These are phyloP conservation scores for Annulohypoxylon stygium DNA, from an alignment of 495 filamentous ascomycete genomes.

Conservation along the genomic window DNA sequence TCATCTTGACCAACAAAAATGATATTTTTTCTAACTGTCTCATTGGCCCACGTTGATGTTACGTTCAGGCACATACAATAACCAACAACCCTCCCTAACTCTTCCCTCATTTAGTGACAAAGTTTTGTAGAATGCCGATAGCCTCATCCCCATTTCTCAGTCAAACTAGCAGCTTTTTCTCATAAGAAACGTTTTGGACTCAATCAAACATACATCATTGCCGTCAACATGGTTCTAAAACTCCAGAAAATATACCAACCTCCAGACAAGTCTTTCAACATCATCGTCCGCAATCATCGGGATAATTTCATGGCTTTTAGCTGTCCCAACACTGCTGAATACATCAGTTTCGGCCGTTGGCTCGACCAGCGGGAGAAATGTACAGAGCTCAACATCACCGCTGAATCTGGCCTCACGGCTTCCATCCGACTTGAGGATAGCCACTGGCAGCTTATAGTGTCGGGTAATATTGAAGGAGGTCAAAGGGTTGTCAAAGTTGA, in stretches of 20 bases:
- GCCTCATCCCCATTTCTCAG: no score
- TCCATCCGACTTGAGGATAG: background rate
- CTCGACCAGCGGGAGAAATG: background rate
- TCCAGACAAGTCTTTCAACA: background rate
- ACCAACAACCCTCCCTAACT: no score
- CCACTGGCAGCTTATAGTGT: background rate
- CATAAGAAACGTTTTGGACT: background rate
- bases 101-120: no score
- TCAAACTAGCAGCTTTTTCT: no score
- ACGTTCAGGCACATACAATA: no score
- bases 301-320: background rate
- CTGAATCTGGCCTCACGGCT: background rate
- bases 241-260: slow-evolving; percentile 2
- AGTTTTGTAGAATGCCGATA: no score
- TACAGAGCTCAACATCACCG: background rate
- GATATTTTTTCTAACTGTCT: no score
- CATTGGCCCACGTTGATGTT: no score
- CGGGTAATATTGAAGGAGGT: background rate
- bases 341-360: background rate
- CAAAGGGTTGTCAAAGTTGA: background rate
- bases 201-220: background rate
- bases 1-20: no score
- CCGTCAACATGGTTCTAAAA: background rate
- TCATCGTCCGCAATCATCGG: background rate
- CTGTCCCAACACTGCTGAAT: background rate